Conservation (phyloP, 352 stramenopile species). For the Globisporangium iwayamae region DNA sequence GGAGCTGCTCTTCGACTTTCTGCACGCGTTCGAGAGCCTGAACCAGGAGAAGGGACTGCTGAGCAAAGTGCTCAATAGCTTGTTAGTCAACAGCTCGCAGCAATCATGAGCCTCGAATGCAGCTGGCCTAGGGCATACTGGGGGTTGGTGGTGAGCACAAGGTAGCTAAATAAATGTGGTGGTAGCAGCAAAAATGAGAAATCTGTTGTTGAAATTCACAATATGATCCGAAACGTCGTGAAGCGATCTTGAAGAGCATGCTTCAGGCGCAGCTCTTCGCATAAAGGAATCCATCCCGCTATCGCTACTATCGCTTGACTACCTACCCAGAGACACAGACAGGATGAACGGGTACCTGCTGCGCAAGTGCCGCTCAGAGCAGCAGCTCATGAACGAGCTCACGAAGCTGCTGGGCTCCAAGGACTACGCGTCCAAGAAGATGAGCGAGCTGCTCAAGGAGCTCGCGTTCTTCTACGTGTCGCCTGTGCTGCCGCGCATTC, state of each 20-base stretch:
- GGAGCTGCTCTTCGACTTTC: slow-evolving; percentile 73
- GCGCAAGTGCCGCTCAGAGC: slow-evolving; percentile 71
- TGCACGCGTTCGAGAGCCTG: slow-evolving; percentile 75
- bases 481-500: slow-evolving; percentile 34
- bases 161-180: background rate
- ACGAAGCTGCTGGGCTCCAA: slow-evolving; percentile 52
- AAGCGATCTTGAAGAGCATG: slow-evolving; percentile 4
- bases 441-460: slow-evolving; percentile 61
- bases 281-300: background rate
- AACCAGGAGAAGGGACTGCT: slow-evolving; percentile 61
- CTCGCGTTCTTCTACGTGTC: slow-evolving; percentile 77
- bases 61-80: slow-evolving; percentile 56
- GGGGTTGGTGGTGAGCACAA: background rate
- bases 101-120: too few species aligned
- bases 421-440: slow-evolving; percentile 68
- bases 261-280: background rate
- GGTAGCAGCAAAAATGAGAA: background rate
- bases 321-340: background rate
- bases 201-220: background rate
- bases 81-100: slow-evolving; percentile 25
- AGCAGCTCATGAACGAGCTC: slow-evolving; percentile 83
- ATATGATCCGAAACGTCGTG: slow-evolving; percentile 24
- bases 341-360: slow-evolving; percentile 69
- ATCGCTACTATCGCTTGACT: background rate
- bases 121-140: background rate